Percentiles rank a stretch among this genome's conserved stretches.
These are phyloP conservation scores for Pyrus pyrifolia DNA, from an alignment of 306 rosid species.

Conservation along the genomic window DNA sequence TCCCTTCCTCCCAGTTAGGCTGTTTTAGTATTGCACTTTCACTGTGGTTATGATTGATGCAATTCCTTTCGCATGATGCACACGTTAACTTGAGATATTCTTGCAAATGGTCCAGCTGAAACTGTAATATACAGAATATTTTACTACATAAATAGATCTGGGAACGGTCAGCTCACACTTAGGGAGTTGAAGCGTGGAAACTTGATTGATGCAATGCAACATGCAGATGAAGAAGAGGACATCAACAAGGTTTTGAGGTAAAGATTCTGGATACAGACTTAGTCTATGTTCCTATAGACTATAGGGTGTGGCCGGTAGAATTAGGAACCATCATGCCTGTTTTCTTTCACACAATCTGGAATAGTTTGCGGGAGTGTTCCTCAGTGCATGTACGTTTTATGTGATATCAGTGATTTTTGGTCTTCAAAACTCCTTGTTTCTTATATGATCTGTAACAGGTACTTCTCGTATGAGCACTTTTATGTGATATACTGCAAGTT, in stretches of 20 bases:
- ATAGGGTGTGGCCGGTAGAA: not conserved
- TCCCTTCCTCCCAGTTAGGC: not conserved
- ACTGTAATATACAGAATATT: slow-evolving; percentile 97
- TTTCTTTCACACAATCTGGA: slow-evolving; percentile 7
- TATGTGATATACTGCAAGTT: slow-evolving; percentile 99
- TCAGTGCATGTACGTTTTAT: not conserved
- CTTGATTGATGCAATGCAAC: slow-evolving; percentile 96
- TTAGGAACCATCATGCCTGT: not conserved
- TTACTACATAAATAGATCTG: slow-evolving; percentile 91
- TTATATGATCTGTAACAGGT: slow-evolving; percentile 38
- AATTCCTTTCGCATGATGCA: slow-evolving; percentile 1
- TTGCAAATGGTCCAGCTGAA: slow-evolving; percentile 81
- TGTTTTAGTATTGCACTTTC: not conserved
- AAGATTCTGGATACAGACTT: slow-evolving; percentile 10
- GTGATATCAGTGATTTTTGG: not conserved
- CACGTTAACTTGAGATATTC: slow-evolving; percentile 17
- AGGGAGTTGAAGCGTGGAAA: slow-evolving; percentile 96
- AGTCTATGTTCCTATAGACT: slow-evolving; percentile 10
- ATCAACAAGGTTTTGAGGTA: slow-evolving; percentile 98
- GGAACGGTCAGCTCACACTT: slow-evolving; percentile 80
- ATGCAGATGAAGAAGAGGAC: slow-evolving; percentile 99
- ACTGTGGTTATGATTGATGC: not conserved
- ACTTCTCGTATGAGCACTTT: slow-evolving; percentile 96
- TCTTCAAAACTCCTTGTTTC: not conserved
- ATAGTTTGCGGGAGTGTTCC: not conserved